Conservation (phyloP, 2,329 filamentous ascomycete species). For the Nemania sp. region DNA sequence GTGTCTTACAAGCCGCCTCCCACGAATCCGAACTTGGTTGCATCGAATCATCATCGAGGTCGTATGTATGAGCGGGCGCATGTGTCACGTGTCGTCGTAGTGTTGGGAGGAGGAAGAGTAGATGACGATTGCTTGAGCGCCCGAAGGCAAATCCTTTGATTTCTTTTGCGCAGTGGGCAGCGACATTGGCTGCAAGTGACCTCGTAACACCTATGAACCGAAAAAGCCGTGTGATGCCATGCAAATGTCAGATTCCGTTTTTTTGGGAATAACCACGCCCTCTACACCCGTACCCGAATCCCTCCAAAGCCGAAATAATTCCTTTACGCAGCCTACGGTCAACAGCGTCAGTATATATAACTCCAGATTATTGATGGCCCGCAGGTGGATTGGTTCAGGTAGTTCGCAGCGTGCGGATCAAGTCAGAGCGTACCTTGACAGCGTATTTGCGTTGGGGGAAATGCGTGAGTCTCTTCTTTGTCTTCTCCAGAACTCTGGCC, state of each 20-base stretch:
- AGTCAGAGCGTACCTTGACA: constrained; percentile 75
- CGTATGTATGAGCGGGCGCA: constrained; percentile 11
- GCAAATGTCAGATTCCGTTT: constrained; percentile 44
- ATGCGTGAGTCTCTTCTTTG: constrained; percentile 93
- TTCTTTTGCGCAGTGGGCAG: constrained; percentile 39
- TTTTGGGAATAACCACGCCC: constrained; percentile 39
- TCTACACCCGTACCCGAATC: constrained; percentile 36
- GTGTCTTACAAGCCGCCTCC: constrained; percentile 6
- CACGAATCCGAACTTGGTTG: constrained; percentile 2
- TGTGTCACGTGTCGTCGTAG: constrained; percentile 22
- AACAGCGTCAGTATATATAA: constrained; percentile 6
- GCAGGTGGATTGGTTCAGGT: neutral
- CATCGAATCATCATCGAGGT: constrained; percentile 15
- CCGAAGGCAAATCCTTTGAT: constrained; percentile 35
- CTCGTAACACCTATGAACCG: constrained; percentile 45
- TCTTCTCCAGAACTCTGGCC: constrained; percentile 83
- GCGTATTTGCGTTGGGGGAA: constrained; percentile 99
- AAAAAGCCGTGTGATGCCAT: constrained; percentile 45
- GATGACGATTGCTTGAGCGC: constrained; percentile 30
- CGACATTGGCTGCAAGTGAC: constrained; percentile 43
- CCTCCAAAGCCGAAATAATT: constrained; percentile 28
- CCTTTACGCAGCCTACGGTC: constrained; percentile 35
- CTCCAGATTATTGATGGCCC: neutral
- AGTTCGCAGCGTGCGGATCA: neutral
- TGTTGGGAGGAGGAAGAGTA: constrained; percentile 1